phyloP scores from a whole-genome alignment of 495 filamentous ascomycete genomes.

The Neurospora sp. region DNA sequence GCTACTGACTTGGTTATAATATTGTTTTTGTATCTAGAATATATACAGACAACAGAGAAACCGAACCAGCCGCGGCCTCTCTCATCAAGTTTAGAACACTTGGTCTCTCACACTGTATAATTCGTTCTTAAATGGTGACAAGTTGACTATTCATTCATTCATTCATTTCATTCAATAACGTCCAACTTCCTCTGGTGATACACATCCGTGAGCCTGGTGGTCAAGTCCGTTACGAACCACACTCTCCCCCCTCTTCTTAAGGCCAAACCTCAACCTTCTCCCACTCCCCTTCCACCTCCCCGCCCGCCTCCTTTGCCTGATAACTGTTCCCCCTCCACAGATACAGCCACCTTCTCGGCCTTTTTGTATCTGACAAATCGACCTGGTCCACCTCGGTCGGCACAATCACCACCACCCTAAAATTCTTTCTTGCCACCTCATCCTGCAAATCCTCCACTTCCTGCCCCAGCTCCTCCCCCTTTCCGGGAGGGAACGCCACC shows the following conservation, averaged over 20 bases:
- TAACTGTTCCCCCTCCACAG: slow-evolving; percentile 35
- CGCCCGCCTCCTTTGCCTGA: slow-evolving; percentile 21
- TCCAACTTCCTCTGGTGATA: not conserved
- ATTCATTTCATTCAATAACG: not conserved
- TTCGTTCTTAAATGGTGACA: not conserved
- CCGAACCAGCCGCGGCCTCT: not conserved
- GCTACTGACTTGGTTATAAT: not conserved
- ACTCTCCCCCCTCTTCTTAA: slow-evolving; percentile 30
- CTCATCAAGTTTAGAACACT: not conserved
- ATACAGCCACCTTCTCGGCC: slow-evolving; percentile 57
- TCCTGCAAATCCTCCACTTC: slow-evolving; percentile 61
- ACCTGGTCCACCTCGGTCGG: slow-evolving; percentile 71
- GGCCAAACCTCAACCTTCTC: slow-evolving; percentile 76
- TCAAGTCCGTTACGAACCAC: not conserved
- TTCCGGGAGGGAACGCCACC: slow-evolving; percentile 29
- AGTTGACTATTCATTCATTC: not conserved
- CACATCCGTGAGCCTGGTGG: not conserved
- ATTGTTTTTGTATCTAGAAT: not conserved
- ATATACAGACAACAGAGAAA: not conserved
- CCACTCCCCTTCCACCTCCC: slow-evolving; percentile 50
- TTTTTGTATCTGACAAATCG: slow-evolving; percentile 58
- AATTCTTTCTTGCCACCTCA: slow-evolving; percentile 61
- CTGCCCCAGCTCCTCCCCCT: slow-evolving; percentile 50
- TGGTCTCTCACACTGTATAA: not conserved
- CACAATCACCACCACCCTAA: slow-evolving; percentile 73